phyloP scores from a whole-genome alignment of 129 eudicot species.

The Flaveria ramosissima region DNA sequence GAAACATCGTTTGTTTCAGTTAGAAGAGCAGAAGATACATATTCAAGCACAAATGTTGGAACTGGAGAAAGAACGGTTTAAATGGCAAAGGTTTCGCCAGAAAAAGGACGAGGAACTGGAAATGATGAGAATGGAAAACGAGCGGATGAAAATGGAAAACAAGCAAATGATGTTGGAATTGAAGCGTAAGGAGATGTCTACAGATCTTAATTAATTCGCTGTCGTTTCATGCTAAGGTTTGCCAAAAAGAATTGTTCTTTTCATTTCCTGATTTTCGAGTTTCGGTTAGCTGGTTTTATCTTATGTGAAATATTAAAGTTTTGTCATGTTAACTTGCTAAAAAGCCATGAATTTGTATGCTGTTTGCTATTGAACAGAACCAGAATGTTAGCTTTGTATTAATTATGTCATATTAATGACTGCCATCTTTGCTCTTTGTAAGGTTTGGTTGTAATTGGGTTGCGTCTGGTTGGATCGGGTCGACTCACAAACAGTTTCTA shows the following conservation, averaged over 20 bases:
- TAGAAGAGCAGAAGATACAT: conserved; percentile 72
- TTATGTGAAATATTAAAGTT: background rate
- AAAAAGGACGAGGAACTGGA: conserved; percentile 74
- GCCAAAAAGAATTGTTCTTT: background rate
- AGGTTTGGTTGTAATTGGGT: conserved; percentile 1
- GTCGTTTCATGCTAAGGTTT: conserved; percentile 21
- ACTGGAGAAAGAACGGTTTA: conserved; percentile 78
- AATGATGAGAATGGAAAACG: conserved; percentile 71
- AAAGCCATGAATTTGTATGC: conserved; percentile 18
- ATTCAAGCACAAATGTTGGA: conserved; percentile 73
- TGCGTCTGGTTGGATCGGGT: background rate
- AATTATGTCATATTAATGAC: conserved; percentile 21
- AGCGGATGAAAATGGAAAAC: conserved; percentile 77
- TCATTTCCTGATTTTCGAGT: background rate
- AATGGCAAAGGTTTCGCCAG: conserved; percentile 75
- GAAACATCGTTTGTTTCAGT: conserved; percentile 45
- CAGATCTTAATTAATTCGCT: conserved; percentile 33
- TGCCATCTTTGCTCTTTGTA: conserved; percentile 9
- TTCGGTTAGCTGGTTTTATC: conserved; percentile 32
- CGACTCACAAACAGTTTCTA: background rate
- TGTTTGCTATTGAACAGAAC: conserved; percentile 18
- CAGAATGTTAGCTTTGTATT: background rate
- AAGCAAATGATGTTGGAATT: conserved; percentile 79
- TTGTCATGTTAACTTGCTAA: conserved; percentile 18
- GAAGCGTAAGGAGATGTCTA: conserved; percentile 66